Conservation (phyloP, 2,329 filamentous ascomycete species). For the Aspergillus sojae region DNA sequence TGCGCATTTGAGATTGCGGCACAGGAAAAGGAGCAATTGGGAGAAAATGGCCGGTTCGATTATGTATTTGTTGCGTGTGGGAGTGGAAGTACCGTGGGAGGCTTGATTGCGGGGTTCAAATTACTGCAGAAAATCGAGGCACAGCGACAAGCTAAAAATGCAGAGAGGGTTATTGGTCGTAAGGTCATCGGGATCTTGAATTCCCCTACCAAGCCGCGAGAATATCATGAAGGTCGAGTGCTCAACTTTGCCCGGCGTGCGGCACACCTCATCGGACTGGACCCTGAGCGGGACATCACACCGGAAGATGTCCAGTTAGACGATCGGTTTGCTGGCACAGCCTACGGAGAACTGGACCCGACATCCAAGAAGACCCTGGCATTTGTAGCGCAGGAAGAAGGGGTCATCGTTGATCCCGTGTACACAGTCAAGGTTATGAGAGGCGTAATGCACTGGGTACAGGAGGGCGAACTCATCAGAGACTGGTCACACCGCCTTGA, state of each 20-base stretch:
- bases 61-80: slow-evolving; percentile 41
- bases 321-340: slow-evolving; percentile 34
- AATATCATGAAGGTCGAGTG: slow-evolving; percentile 34
- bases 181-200: slow-evolving; percentile 36
- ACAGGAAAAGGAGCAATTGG: slow-evolving; percentile 28
- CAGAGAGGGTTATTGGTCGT: slow-evolving; percentile 5
- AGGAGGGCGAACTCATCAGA: slow-evolving; percentile 22
- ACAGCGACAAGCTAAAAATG: background rate
- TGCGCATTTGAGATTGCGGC: slow-evolving; percentile 35
- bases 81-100: slow-evolving; percentile 39
- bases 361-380: slow-evolving; percentile 26
- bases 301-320: slow-evolving; percentile 35
- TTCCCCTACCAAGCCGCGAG: slow-evolving; percentile 34
- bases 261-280: slow-evolving; percentile 31
- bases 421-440: slow-evolving; percentile 39
- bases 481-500: slow-evolving; percentile 11
- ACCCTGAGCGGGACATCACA: slow-evolving; percentile 28
- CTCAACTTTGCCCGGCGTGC: slow-evolving; percentile 33
- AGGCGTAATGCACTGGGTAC: slow-evolving; percentile 31
- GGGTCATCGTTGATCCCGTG: slow-evolving; percentile 37
- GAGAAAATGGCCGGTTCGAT: slow-evolving; percentile 32
- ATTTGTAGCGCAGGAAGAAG: slow-evolving; percentile 31
- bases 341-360: slow-evolving; percentile 36
- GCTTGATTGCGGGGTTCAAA: slow-evolving; percentile 39
- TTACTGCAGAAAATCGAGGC: slow-evolving; percentile 29